phyloP scores from a whole-genome alignment of 73 alveolate species.

The Effrenium voratum region DNA sequence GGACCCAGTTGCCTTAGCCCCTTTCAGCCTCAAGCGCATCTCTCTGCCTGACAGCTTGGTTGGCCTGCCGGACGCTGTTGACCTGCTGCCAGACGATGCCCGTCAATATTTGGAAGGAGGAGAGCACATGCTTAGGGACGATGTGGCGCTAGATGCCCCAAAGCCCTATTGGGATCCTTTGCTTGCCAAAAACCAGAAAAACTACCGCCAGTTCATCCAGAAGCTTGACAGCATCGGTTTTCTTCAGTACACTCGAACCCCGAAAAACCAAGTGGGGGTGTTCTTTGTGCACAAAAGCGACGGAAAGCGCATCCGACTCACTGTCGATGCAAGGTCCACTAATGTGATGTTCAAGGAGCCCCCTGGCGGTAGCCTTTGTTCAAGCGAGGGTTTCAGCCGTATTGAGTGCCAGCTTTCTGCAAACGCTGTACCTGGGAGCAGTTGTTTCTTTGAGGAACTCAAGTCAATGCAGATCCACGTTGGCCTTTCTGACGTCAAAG shows the following conservation, averaged over 20 bases:
- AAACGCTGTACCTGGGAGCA: not conserved
- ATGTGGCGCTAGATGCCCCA: not conserved
- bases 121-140: constrained; percentile 39
- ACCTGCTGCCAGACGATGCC: constrained; percentile 26
- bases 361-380: not conserved
- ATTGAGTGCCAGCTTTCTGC: not conserved
- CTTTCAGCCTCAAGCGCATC: constrained; percentile 28
- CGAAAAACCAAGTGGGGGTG: not conserved
- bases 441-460: not conserved
- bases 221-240: not conserved
- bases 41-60: not conserved
- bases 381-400: constrained; percentile 29
- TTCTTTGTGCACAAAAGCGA: constrained; percentile 19
- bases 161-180: constrained; percentile 43
- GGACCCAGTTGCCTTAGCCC: constrained; percentile 32
- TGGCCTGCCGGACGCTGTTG: not conserved
- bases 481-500: constrained; percentile 4
- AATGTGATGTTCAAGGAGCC: not conserved
- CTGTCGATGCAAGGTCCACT: constrained; percentile 21
- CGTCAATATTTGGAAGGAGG: constrained; percentile 25
- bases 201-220: not conserved
- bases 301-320: not conserved
- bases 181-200: not conserved
- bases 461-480: not conserved
- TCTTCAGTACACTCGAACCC: not conserved